A percentile compares a stretch with the other conserved stretches of the same genome.
Conservation (phyloP, 2,329 filamentous ascomycete species). For the Aspergillus aculeatus region DNA sequence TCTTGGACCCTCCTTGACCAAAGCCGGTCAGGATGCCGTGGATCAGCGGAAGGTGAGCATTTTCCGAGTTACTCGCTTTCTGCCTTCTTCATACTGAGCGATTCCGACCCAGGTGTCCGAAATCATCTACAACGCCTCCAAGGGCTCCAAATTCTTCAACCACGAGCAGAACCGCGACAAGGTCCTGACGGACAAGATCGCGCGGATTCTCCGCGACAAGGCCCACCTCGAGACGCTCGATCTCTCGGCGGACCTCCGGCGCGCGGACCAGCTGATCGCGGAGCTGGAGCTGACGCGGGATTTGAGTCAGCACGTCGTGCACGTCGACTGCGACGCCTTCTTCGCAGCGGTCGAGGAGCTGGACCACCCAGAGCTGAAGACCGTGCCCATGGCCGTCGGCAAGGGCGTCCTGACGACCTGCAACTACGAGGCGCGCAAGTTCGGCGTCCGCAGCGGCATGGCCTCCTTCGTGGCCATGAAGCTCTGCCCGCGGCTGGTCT, state of each 20-base stretch:
- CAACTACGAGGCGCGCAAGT: constrained; percentile 88
- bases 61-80: background rate
- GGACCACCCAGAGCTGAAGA: constrained; percentile 77
- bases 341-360: constrained; percentile 91
- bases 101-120: constrained; percentile 69
- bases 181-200: constrained; percentile 80
- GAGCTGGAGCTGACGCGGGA: constrained; percentile 78
- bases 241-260: constrained; percentile 68
- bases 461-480: constrained; percentile 93
- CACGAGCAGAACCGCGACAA: constrained; percentile 84
- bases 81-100: too few relatives aligned
- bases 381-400: constrained; percentile 89
- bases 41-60: constrained; percentile 74
- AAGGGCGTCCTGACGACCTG: constrained; percentile 67
- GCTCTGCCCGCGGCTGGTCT: constrained; percentile 80
- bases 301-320: constrained; percentile 79
- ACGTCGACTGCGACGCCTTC: constrained; percentile 96
- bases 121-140: constrained; percentile 94
- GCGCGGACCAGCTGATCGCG: constrained; percentile 76
- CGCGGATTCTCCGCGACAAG: constrained; percentile 73
- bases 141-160: constrained; percentile 93
- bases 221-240: constrained; percentile 72
- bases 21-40: constrained; percentile 89
- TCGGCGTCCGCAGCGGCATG: constrained; percentile 92
- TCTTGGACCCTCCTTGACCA: constrained; percentile 85